Conservation (phyloP, 73 alveolate genomes). For the Durusdinium trenchii region DNA sequence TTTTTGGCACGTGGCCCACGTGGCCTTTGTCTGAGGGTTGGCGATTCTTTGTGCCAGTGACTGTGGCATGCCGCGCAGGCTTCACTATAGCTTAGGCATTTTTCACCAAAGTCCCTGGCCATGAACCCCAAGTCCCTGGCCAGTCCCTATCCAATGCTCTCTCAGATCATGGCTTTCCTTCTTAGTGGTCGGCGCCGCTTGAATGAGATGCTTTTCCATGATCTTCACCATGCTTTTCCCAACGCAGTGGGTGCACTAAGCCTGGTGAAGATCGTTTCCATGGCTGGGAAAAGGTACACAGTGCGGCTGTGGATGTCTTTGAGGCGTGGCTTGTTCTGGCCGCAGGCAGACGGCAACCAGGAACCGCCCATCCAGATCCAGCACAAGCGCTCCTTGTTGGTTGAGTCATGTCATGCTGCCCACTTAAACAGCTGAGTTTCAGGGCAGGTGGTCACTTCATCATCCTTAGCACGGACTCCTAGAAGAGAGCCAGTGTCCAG, state of each 20-base stretch:
- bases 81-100: slow-evolving; percentile 27
- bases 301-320: slow-evolving; percentile 36
- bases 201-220: slow-evolving; percentile 74
- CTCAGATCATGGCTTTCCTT: not conserved
- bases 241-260: slow-evolving; percentile 52
- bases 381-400: slow-evolving; percentile 28
- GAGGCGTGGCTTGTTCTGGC: slow-evolving; percentile 10
- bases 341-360: not conserved
- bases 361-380: slow-evolving; percentile 39
- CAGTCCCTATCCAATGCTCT: not conserved
- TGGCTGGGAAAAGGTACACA: slow-evolving; percentile 47
- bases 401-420: not conserved
- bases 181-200: slow-evolving; percentile 35
- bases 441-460: too few species aligned
- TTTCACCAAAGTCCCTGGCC: slow-evolving; percentile 33
- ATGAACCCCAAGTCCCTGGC: slow-evolving; percentile 6
- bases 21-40: slow-evolving; percentile 29
- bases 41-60: slow-evolving; percentile 29
- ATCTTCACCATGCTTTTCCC: slow-evolving; percentile 59
- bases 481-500: too few species aligned
- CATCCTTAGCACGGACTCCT: too few species aligned
- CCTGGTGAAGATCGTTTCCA: slow-evolving; percentile 16
- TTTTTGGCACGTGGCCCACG: slow-evolving; percentile 23
- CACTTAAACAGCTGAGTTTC: not conserved
- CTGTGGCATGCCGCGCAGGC: slow-evolving; percentile 33